Conservation (phyloP, 495 filamentous ascomycete species). For the Penicillium lagena region DNA sequence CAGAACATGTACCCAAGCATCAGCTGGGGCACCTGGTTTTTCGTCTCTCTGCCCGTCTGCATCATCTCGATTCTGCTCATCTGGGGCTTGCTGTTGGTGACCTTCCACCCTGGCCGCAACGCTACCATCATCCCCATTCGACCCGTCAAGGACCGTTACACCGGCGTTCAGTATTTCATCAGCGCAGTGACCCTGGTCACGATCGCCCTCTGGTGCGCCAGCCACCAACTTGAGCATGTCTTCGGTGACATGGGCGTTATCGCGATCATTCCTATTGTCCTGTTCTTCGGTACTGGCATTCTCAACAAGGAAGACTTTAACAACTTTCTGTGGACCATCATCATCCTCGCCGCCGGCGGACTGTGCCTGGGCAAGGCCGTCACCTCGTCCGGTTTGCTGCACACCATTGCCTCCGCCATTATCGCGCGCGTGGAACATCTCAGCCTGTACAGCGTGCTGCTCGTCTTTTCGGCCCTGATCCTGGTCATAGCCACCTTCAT, state of each 20-base stretch:
- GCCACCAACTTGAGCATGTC: conserved; percentile 74
- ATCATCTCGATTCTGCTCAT: conserved; percentile 83
- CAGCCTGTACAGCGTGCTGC: conserved; percentile 79
- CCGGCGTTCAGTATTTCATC: conserved; percentile 91
- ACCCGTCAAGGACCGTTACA: conserved; percentile 79
- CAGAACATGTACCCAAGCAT: conserved; percentile 89
- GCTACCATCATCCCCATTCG: conserved; percentile 91
- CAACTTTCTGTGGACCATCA: conserved; percentile 99
- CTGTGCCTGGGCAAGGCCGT: conserved; percentile 92
- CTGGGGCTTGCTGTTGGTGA: conserved; percentile 77
- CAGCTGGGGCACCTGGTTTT: conserved; percentile 95
- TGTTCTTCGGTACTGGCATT: conserved; percentile 97
- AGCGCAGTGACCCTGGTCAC: conserved; percentile 75
- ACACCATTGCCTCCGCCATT: conserved; percentile 75
- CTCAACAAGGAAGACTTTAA: conserved; percentile 99
- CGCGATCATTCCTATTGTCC: conserved; percentile 87
- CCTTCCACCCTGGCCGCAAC: conserved; percentile 76
- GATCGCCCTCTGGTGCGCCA: conserved; percentile 87
- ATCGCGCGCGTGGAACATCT: conserved; percentile 66
- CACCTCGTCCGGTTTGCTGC: conserved; percentile 85
- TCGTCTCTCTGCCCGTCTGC: conserved; percentile 88
- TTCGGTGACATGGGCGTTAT: conserved; percentile 99
- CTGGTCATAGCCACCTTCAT: conserved; percentile 97
- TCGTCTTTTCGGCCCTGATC: conserved; percentile 81
- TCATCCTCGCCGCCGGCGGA: conserved; percentile 94